phyloP scores from a whole-genome alignment of 148 eudicot species.

The Limonium bicolor region DNA sequence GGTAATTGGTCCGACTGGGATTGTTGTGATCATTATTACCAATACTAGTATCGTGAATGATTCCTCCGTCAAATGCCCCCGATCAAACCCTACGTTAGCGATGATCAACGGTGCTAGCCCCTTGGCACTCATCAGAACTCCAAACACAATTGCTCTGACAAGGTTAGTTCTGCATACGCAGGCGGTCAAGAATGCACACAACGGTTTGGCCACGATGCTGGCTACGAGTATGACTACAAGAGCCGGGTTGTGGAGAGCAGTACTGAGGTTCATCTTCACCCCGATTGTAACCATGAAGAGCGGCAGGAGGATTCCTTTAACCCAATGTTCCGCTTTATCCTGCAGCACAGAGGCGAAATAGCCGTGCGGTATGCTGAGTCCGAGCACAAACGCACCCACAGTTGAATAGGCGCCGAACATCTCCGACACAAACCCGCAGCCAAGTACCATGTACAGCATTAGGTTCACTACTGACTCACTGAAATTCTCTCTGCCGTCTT shows the following conservation, averaged over 20 bases:
- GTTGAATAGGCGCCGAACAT: conserved; percentile 31
- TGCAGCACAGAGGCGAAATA: conserved; percentile 17
- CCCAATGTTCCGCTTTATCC: conserved; percentile 49
- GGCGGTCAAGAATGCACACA: background rate
- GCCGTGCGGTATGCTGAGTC: conserved; percentile 36
- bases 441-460: conserved; percentile 19
- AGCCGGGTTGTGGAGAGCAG: background rate
- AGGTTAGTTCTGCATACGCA: background rate
- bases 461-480: conserved; percentile 16
- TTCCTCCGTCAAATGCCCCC: conserved; percentile 22
- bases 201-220: conserved; percentile 15
- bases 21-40: conserved; percentile 25
- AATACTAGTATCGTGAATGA: conserved; percentile 15
- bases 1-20: conserved; percentile 28
- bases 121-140: conserved; percentile 31
- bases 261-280: conserved; percentile 4
- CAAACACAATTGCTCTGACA: conserved; percentile 23
- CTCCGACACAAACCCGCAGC: conserved; percentile 22
- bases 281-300: conserved; percentile 28
- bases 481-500: conserved; percentile 19
- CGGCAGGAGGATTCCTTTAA: conserved; percentile 41
- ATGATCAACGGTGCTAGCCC: conserved; percentile 34
- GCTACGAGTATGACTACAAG: conserved; percentile 5
- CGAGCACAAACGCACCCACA: conserved; percentile 39
- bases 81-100: conserved; percentile 21